These are phyloP conservation scores for Hypoxylon fuscum DNA, from an alignment of 495 filamentous ascomycete species.

Conservation along the genomic window DNA sequence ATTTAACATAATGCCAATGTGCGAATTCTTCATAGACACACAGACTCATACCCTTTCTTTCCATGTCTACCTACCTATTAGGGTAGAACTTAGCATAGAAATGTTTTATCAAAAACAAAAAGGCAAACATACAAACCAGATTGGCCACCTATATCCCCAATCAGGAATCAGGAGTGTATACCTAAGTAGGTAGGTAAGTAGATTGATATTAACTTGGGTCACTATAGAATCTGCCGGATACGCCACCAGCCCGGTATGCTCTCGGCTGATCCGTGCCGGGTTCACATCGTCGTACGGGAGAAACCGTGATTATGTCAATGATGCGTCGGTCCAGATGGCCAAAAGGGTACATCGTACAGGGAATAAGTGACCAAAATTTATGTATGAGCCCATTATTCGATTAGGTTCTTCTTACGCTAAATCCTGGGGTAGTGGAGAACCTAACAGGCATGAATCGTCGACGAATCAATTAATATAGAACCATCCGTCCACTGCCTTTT, in stretches of 20 bases:
- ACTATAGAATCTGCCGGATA: constrained; percentile 9
- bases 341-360: neutral
- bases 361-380: neutral
- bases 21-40: neutral
- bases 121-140: neutral
- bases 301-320: constrained; percentile 14
- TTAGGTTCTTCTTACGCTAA: constrained; percentile 19
- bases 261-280: constrained; percentile 22
- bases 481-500: constrained; percentile 7
- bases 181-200: neutral
- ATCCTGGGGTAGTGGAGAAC: constrained; percentile 28
- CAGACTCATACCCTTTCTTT: no score
- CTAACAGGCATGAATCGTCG: neutral
- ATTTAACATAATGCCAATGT: no score
- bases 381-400: neutral
- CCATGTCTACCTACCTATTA: neutral
- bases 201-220: no score
- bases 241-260: constrained; percentile 4
- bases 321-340: constrained; percentile 2
- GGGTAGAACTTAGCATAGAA: neutral
- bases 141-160: neutral
- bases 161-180: no score
- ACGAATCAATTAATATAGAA: constrained; percentile 33
- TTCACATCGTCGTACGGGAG: constrained; percentile 26
- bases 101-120: neutral